A percentile compares a stretch with the other conserved stretches of the same genome.
Evolutionary conservation across 2,329 filamentous ascomycete genomes (phyloP).

Genomic region (Epichloe glyceriae): DNA sequence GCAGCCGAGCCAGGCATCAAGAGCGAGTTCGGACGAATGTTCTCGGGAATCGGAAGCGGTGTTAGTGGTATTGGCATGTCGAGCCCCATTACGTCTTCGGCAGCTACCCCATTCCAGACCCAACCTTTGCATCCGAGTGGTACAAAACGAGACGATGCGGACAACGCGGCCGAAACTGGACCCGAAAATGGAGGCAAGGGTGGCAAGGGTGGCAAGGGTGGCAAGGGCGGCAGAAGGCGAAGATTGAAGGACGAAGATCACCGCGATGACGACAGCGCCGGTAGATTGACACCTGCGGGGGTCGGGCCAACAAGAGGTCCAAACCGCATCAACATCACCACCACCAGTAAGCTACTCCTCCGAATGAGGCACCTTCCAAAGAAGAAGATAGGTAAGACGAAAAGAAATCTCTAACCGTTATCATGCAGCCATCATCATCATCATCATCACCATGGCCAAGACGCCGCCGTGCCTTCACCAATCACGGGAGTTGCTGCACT

Average conservation of each 20-base stretch:
- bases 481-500: conserved; percentile 29
- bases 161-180: conserved; percentile 29
- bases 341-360: conserved; percentile 42
- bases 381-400: background rate
- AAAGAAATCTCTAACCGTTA: conserved; percentile 10
- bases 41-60: conserved; percentile 69
- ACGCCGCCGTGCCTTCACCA: conserved; percentile 32
- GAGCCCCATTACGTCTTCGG: conserved; percentile 32
- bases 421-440: conserved; percentile 41
- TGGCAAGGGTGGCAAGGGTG: conserved; percentile 28
- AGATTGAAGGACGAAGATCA: conserved; percentile 67
- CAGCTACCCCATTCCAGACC: conserved; percentile 30
- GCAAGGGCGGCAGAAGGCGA: conserved; percentile 42
- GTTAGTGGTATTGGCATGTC: conserved; percentile 37
- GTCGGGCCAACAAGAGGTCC: conserved; percentile 48
- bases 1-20: conserved; percentile 81
- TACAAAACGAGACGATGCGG: conserved; percentile 40
- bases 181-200: conserved; percentile 27
- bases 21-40: conserved; percentile 89
- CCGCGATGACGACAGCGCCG: conserved; percentile 54
- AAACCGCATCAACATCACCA: conserved; percentile 57
- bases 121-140: conserved; percentile 14
- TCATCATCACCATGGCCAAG: conserved; percentile 40
- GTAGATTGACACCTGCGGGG: conserved; percentile 45
- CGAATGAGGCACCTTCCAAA: background rate